Conservation (phyloP, 2,329 filamentous ascomycete species). For the Talaromyces sp. region DNA sequence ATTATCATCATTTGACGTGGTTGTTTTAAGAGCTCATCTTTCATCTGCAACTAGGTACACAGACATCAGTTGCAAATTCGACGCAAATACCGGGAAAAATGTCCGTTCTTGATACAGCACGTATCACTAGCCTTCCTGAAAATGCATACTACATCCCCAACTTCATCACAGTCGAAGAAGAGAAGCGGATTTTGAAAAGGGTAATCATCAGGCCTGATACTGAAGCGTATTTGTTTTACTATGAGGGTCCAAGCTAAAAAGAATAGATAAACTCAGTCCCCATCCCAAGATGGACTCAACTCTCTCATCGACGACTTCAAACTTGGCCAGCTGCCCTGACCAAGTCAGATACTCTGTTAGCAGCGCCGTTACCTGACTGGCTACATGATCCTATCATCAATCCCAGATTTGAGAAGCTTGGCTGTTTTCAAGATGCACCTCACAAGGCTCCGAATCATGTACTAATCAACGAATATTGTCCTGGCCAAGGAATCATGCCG, state of each 20-base stretch:
- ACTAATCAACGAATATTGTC: conserved; percentile 85
- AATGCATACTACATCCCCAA: conserved; percentile 78
- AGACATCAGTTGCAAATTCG: not conserved
- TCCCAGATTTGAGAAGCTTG: conserved; percentile 49
- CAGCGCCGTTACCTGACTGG: conserved; percentile 68
- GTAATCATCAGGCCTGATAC: conserved; percentile 38
- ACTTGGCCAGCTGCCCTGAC: conserved; percentile 84
- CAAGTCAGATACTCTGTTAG: conserved; percentile 69
- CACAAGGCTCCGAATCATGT: conserved; percentile 83
- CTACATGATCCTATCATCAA: conserved; percentile 65
- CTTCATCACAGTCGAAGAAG: conserved; percentile 76
- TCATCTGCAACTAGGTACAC: no score
- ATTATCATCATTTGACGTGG: not conserved
- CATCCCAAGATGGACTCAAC: conserved; percentile 76
- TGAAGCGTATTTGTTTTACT: not conserved
- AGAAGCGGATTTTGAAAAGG: conserved; percentile 67
- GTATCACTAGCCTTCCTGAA: conserved; percentile 32
- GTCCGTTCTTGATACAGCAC: conserved; percentile 27
- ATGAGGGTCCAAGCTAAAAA: not conserved
- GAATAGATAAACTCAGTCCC: conserved; percentile 58
- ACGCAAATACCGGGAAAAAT: not conserved
- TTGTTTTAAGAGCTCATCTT: no score
- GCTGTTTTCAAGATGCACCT: conserved; percentile 61
- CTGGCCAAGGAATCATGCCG: conserved; percentile 92
- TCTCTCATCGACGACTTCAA: conserved; percentile 86